These are phyloP conservation scores for Hemisphaericaspora subhashii DNA, from an alignment of 1,139 yeast species.

Conservation along the genomic window DNA sequence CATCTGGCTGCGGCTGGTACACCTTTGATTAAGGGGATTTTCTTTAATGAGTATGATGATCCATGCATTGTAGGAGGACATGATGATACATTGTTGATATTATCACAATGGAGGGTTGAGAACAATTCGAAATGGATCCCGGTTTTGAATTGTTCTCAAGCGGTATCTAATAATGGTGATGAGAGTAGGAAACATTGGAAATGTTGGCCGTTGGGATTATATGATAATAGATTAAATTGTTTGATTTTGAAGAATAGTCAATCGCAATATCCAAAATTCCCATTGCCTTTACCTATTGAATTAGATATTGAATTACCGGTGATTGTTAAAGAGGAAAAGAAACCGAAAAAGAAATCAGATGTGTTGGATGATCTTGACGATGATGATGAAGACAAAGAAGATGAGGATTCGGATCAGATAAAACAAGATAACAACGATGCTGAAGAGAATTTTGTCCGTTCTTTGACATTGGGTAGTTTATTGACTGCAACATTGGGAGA, in stretches of 20 bases:
- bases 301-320: constrained; percentile 70
- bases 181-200: constrained; percentile 50
- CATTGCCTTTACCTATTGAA: constrained; percentile 82
- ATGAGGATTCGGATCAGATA: constrained; percentile 14
- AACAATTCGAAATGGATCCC: constrained; percentile 88
- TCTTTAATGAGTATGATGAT: constrained; percentile 82
- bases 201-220: constrained; percentile 89
- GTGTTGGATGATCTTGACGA: constrained; percentile 11
- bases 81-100: constrained; percentile 67
- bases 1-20: constrained; percentile 15
- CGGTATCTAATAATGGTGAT: constrained; percentile 51
- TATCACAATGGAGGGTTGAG: constrained; percentile 77
- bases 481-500: constrained; percentile 44
- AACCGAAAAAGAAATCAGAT: constrained; percentile 12
- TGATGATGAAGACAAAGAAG: constrained; percentile 25
- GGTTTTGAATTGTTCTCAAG: constrained; percentile 63
- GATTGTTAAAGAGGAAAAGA: constrained; percentile 15
- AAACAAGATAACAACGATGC: constrained; percentile 35
- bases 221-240: constrained; percentile 67
- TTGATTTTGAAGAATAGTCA: constrained; percentile 63
- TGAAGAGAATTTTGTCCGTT: constrained; percentile 46
- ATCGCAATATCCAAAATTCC: constrained; percentile 56
- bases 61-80: constrained; percentile 78
- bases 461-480: constrained; percentile 50
- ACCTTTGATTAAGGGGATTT: constrained; percentile 59